Conservation (phyloP, 2,329 filamentous ascomycete species). For the Aspergillus sp. region DNA sequence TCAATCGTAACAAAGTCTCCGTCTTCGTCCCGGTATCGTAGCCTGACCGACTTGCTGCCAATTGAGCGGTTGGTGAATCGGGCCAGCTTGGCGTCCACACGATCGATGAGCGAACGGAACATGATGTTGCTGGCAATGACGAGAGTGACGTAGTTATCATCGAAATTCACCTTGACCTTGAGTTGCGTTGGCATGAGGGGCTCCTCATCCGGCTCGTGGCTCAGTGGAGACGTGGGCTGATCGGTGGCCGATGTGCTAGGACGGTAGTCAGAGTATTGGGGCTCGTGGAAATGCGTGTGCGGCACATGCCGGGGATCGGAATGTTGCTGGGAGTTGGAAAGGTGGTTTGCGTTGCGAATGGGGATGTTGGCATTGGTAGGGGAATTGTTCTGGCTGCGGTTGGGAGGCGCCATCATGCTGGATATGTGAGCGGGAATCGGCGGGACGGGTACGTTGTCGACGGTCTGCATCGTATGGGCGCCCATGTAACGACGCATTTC, state of each 20-base stretch:
- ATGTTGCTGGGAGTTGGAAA: constrained; percentile 63
- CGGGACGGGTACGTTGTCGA: constrained; percentile 67
- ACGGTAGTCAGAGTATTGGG: constrained; percentile 40
- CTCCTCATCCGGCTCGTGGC: constrained; percentile 41
- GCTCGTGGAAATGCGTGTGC: constrained; percentile 42
- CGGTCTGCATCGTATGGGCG: constrained; percentile 58
- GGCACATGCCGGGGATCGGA: constrained; percentile 52
- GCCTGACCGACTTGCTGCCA: constrained; percentile 75
- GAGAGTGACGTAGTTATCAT: constrained; percentile 89
- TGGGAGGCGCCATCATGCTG: constrained; percentile 60
- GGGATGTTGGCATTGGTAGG: constrained; percentile 69
- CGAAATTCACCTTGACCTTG: constrained; percentile 93
- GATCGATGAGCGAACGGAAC: constrained; percentile 89
- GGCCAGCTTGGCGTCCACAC: constrained; percentile 92
- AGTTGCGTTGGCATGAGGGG: constrained; percentile 70
- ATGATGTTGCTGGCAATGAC: constrained; percentile 95
- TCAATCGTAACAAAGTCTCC: constrained; percentile 92
- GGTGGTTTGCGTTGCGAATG: constrained; percentile 65
- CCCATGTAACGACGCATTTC: constrained; percentile 52
- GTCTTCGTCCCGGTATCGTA: constrained; percentile 90
- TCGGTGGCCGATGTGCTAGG: constrained; percentile 31
- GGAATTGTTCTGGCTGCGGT: constrained; percentile 80
- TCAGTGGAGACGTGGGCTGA: constrained; percentile 37
- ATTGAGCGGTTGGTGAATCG: constrained; percentile 84
- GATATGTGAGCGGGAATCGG: constrained; percentile 73